Evolutionary conservation across 805 yeast genomes (phyloP).

Genomic region (Candida ovalis): DNA sequence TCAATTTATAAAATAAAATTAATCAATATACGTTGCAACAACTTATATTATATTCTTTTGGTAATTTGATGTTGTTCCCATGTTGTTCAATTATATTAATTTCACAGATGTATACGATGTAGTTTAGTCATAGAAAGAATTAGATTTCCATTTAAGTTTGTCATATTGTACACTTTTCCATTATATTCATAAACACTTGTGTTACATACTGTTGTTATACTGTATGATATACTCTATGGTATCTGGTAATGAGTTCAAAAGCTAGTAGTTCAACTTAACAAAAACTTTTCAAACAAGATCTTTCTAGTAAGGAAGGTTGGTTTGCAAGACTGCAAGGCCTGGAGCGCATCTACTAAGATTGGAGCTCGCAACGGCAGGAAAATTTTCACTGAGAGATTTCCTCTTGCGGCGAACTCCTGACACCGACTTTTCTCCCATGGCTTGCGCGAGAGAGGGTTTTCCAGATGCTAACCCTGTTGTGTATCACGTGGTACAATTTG

Average conservation of each 20-base stretch:
- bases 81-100: too few species aligned
- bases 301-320: not conserved
- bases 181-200: not conserved
- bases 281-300: not conserved
- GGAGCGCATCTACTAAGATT: not conserved
- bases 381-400: not conserved
- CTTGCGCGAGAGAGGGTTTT: too few species aligned
- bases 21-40: too few species aligned
- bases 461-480: too few species aligned
- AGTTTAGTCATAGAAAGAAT: not conserved
- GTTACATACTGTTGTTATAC: not conserved
- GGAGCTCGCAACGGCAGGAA: not conserved
- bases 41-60: too few species aligned
- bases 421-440: too few species aligned
- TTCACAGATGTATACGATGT: too few species aligned
- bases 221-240: conserved; percentile 1
- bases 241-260: not conserved
- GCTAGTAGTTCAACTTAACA: not conserved
- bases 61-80: not conserved
- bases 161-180: not conserved
- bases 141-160: not conserved
- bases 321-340: not conserved
- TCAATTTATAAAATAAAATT: too few species aligned
- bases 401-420: too few species aligned
- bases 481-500: too few species aligned